Evolutionary conservation across 805 yeast species (phyloP), one percentile per base, ranked within the genome.

Genomic region (Saccharomycopsis malanga): DNA sequence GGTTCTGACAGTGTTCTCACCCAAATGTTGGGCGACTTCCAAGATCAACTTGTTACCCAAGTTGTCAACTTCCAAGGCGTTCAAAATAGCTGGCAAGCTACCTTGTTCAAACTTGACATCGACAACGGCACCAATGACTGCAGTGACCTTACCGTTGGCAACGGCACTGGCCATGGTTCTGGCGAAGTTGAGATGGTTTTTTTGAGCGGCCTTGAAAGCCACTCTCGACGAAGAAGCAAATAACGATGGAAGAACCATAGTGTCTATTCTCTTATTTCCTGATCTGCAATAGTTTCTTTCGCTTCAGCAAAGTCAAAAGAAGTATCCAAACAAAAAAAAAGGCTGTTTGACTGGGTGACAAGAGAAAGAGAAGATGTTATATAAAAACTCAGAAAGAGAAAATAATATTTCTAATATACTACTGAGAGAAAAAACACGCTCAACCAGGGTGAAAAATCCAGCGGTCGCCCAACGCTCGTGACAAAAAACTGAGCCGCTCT

Each of bases 1-100:
- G 70, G 98, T 84, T 84, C 98, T 91, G 71, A 93, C 98, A 63
- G 98, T 85, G 86, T 88, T 88, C 80, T 93, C 98, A 81, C 98
- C 98, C 73, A 93, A 82, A 76, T 93, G 98, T 80, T 93, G 98
- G 65, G 98, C 93, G 63, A 93, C 98, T 78, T 93, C 98, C 65
- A 93, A 81, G 59, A 93, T 88, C 68, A 93, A 82, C 65, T 78
- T 77, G 58, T 71, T 71, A 63, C 88, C 89, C 58, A 77, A 71
- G 59, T 74, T 79, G 69, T 87, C 80, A 68, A 93, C 80, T 72
- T 86, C 88, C 66, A 93, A 80, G 61, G 98, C 98, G 72, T 93
- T 93, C 66, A 88, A 81, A 76, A 93, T 93, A 60, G 95, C 94
- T 67, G 98, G 98, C 63, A 91, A 79, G 74, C 85, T 81, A 69